Base-by-base conservation (phyloP, 1,284 basidiomycete genomes). In the Apiotrichum sp. region DNA sequence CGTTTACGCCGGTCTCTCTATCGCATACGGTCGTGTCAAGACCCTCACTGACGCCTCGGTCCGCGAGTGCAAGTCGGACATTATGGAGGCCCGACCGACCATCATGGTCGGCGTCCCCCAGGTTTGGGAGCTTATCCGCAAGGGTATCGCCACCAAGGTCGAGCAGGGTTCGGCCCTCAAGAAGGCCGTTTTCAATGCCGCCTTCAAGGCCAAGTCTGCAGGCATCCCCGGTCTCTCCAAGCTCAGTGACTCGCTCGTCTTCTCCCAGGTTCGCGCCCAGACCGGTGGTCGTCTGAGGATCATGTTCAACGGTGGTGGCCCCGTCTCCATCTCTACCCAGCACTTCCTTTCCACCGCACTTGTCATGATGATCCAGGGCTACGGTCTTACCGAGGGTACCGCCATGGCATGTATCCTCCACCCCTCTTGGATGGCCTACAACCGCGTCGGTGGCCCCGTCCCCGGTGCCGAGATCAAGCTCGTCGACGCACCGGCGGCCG, bases 71-170 rank as follows among this genome's bases (percentile, higher is more conserved):
- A 81, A 86, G 60, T 92, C 93, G 44, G 93, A 98, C 74, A 84
- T 98, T 69, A 80, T 81, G 57, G 82, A 86, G 32, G 89, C 95
- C 79, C 78, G 81, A 52, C 95, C 93, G 0, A 59, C 64, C 34
- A 86, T 96, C 78, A 87, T 97, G 84, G 83, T 92, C 59, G 93
- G 92, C 62, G 93, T 97, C 1, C 93, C 93, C 4, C 90, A 92
- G 5, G 86, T 93, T 3, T 92, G 88, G 88, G 89, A 92, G 75
- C 84, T 83, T 52, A 96, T 93, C 65, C 86, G 93, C 59, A 98
- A 98, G 78, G 93, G 92, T 38, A 95, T 98, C 70, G 66, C 92
- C 14, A 71, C 63, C 65, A 93, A 93, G 77, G 83, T 91, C 56
- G 83, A 88, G 58, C 67, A 80, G 2, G 79, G 84, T 2, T 86